Evolutionary conservation across 2,329 filamentous ascomycete genomes (phyloP), one percentile per base, ranked within the genome.

Genomic region (Fusarium sp.): DNA sequence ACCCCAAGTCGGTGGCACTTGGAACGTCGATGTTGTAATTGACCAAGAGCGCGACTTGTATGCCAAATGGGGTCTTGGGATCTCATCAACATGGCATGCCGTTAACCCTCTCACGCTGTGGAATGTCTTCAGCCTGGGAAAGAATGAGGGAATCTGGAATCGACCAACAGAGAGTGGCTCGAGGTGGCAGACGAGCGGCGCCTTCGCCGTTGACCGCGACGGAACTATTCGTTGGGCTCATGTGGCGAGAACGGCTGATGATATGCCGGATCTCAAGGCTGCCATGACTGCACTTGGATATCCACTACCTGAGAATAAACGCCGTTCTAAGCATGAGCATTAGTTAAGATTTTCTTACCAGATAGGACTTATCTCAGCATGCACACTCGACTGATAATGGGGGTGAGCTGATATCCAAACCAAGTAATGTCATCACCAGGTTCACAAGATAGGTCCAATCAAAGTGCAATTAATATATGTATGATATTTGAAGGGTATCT

Each of bases 101-200:
- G 78, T 92, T 18, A 88, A 84, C 59, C 90, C 90, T 1, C 77
- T 83, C 58, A 84, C 86, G n/a, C 69, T 93, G 63, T 88, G 85
- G 75, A 84, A 82, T n/a, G 85, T 87, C 4, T 87, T 88, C 66
- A 85, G 82, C 60, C 80, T 93, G 30, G 89, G 87, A 15, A 86
- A 84, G 67, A 81, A 87, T 52, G 90, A 93, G 76, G 86, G 88
- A 17, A 91, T 93, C 70, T 91, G 88, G 86, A 91, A 91, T 76
- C 81, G 87, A 27, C 84, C 88, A 5, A 90, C 89, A 5, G 88
- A 91, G 79, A 91, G 87, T 76, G 91, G 91, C 41, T 89, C 81
- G 70, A 81, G 90, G 56, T 93, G 91, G 91, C 91, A 93, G 84
- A 91, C 82, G 30, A 84, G 86, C 48, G 91, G 91, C 32, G 88